Evolutionary conservation across 2,329 filamentous ascomycete genomes (phyloP).

Genomic region (Arachnomyces sp.): DNA sequence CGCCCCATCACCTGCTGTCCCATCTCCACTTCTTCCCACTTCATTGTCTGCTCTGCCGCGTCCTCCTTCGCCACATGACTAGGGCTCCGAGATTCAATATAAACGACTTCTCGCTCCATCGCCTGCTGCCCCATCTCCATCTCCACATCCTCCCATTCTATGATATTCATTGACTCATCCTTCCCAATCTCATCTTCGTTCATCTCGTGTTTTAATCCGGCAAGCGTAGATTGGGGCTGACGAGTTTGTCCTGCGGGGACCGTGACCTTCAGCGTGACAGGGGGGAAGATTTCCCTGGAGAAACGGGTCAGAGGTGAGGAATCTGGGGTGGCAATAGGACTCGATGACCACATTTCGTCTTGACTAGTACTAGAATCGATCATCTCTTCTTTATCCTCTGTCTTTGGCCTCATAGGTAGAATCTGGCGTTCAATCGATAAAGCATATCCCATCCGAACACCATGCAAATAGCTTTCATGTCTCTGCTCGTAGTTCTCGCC

Average conservation of each 20-base stretch:
- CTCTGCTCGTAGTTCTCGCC: constrained; percentile 9
- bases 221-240: neutral
- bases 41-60: neutral
- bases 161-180: neutral
- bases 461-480: constrained; percentile 5
- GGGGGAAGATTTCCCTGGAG: no score
- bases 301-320: no score
- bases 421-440: neutral
- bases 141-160: neutral
- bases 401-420: constrained; percentile 1
- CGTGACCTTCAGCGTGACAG: no score
- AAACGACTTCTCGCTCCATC: neutral
- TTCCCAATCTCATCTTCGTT: neutral
- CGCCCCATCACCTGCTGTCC: no score
- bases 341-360: neutral
- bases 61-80: neutral
- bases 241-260: neutral
- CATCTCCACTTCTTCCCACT: neutral
- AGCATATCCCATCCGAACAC: constrained; percentile 7
- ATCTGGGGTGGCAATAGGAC: no score
- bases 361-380: neutral
- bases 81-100: neutral
- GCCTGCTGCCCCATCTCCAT: no score
- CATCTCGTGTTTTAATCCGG: neutral
- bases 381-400: neutral